Conservation (phyloP, 2,329 filamentous ascomycete species). For the Alternaria sp. region DNA sequence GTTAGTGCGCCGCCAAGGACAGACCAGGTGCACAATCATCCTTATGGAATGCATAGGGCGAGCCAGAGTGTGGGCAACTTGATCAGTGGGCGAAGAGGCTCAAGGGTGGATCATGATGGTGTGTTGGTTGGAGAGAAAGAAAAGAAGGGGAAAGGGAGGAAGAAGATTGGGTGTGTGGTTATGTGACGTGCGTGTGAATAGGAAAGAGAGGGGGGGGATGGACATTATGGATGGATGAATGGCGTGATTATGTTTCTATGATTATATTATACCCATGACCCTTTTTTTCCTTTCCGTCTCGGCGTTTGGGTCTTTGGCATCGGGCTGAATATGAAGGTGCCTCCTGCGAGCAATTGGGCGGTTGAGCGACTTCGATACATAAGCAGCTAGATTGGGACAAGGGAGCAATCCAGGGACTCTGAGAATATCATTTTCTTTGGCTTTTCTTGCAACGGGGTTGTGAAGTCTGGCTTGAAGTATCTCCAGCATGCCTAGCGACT, state of each 20-base stretch:
- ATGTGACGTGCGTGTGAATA: conserved; percentile 21
- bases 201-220: background rate
- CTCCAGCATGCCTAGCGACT: background rate
- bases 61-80: conserved; percentile 2
- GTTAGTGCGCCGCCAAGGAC: conserved; percentile 33
- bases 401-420: background rate
- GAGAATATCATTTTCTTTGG: background rate
- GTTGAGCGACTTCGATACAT: background rate
- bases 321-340: background rate
- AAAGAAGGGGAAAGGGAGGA: conserved; percentile 18
- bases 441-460: background rate
- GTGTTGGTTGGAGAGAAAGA: conserved; percentile 8
- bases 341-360: background rate
- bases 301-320: background rate
- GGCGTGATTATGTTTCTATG: conserved; percentile 1
- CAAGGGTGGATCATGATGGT: conserved; percentile 1
- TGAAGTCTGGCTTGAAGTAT: background rate
- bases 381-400: background rate
- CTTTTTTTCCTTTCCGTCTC: background rate
- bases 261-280: conserved; percentile 3
- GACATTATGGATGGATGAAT: background rate
- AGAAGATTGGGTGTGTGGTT: conserved; percentile 28
- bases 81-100: background rate
- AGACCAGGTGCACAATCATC: background rate
- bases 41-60: conserved; percentile 1